Evolutionary conservation across 2,329 filamentous ascomycete genomes (phyloP).

Genomic region (Botrytis elliptica): DNA sequence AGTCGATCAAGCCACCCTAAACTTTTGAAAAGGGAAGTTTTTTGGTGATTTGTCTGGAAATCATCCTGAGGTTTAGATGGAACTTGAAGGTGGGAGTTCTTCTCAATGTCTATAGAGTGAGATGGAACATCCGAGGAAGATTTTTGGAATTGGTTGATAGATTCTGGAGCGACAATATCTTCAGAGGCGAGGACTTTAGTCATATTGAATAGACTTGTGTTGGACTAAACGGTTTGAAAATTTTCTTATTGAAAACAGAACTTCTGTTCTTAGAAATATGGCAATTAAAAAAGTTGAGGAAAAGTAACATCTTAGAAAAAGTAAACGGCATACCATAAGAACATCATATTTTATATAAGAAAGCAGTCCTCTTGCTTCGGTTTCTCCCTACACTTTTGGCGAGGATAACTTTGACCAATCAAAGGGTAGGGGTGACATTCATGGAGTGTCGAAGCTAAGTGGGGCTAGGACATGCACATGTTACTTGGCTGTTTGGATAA

Average conservation of each 20-base stretch:
- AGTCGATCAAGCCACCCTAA: conserved; percentile 51
- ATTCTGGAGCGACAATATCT: background rate
- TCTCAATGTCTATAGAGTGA: conserved; percentile 2
- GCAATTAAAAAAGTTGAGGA: background rate
- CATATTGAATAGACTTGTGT: background rate
- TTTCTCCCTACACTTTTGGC: conserved; percentile 8
- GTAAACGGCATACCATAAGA: background rate
- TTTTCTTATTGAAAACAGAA: background rate
- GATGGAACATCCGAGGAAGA: background rate
- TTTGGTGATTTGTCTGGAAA: background rate
- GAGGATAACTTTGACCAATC: conserved; percentile 6
- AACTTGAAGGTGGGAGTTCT: background rate
- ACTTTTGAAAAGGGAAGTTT: conserved; percentile 30
- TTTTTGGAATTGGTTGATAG: background rate
- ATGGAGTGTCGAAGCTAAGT: background rate
- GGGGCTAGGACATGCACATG: background rate
- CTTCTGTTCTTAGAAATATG: background rate
- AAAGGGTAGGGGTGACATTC: conserved; percentile 1
- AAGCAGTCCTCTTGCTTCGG: background rate
- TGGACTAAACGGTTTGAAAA: background rate
- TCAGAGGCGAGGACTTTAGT: conserved; percentile 5
- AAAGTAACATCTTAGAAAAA: background rate
- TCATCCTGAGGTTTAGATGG: background rate
- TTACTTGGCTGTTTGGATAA: background rate
- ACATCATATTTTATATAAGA: background rate